phyloP scores from a whole-genome alignment of 768 basidiomycete species.

The Psilocybe sp. region DNA sequence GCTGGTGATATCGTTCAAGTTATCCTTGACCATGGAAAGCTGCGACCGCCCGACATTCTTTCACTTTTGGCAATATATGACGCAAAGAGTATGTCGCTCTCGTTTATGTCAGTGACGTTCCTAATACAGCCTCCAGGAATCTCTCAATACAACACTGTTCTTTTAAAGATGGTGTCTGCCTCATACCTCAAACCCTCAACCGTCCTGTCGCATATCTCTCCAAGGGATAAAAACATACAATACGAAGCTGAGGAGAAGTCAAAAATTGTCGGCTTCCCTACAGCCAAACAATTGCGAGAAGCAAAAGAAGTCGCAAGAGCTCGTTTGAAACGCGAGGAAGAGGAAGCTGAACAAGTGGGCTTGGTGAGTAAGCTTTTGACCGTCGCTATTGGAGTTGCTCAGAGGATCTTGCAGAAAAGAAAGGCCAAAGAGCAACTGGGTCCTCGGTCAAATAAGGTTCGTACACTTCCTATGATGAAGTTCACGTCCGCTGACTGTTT shows the following conservation, averaged over 20 bases:
- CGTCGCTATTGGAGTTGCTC: slow-evolving; percentile 15
- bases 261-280: slow-evolving; percentile 74
- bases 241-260: slow-evolving; percentile 79
- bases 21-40: slow-evolving; percentile 83
- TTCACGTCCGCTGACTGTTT: background rate
- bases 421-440: slow-evolving; percentile 49
- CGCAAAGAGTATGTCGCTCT: slow-evolving; percentile 48
- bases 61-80: slow-evolving; percentile 48
- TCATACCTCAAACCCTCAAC: slow-evolving; percentile 83
- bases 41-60: slow-evolving; percentile 72
- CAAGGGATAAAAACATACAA: slow-evolving; percentile 74
- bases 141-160: slow-evolving; percentile 53
- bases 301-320: slow-evolving; percentile 65
- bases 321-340: slow-evolving; percentile 66
- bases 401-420: slow-evolving; percentile 51
- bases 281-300: slow-evolving; percentile 73
- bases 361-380: slow-evolving; percentile 47
- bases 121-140: slow-evolving; percentile 7
- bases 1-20: slow-evolving; percentile 73
- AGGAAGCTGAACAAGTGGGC: slow-evolving; percentile 70
- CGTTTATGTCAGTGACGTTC: background rate
- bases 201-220: slow-evolving; percentile 72
- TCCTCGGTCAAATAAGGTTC: slow-evolving; percentile 55
- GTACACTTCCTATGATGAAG: background rate
- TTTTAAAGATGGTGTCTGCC: slow-evolving; percentile 69